Percentiles rank a stretch among this genome's conserved stretches.
Conservation (phyloP, 352 stramenopile species). For the Saprolegnia diclina region DNA sequence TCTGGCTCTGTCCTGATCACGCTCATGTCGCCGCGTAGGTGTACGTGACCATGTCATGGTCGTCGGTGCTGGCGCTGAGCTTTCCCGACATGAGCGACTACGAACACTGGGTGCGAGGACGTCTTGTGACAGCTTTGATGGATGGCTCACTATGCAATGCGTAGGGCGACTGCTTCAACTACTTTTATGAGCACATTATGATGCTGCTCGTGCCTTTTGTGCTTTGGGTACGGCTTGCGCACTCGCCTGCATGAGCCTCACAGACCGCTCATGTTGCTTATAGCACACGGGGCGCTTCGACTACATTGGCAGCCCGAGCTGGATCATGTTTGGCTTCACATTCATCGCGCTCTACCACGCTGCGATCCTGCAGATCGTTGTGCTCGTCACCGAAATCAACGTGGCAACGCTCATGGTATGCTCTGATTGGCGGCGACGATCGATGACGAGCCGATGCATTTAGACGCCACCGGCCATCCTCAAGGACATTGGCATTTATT, state of each 20-base stretch:
- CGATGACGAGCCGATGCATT: background rate
- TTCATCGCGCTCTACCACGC: slow-evolving; percentile 27
- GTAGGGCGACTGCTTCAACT: slow-evolving; percentile 25
- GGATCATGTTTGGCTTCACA: slow-evolving; percentile 27
- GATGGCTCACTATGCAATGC: background rate
- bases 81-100: slow-evolving; percentile 28
- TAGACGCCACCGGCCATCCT: slow-evolving; percentile 19
- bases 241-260: background rate
- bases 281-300: slow-evolving; percentile 23
- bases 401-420: slow-evolving; percentile 26
- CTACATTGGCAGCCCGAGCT: slow-evolving; percentile 26
- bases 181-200: slow-evolving; percentile 23
- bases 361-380: slow-evolving; percentile 14
- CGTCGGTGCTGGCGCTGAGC: slow-evolving; percentile 9
- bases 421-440: background rate
- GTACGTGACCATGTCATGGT: slow-evolving; percentile 26
- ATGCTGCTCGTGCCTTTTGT: slow-evolving; percentile 21
- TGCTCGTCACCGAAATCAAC: slow-evolving; percentile 24
- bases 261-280: background rate
- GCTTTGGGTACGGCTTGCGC: slow-evolving; percentile 8
- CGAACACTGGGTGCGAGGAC: background rate
- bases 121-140: background rate
- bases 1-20: background rate
- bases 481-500: slow-evolving; percentile 2
- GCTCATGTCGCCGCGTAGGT: slow-evolving; percentile 8